Percentiles rank a stretch among this genome's conserved stretches.
These are phyloP conservation scores for Wickerhamomyces subpelliculosus DNA, from an alignment of 805 yeast species.

Conservation along the genomic window DNA sequence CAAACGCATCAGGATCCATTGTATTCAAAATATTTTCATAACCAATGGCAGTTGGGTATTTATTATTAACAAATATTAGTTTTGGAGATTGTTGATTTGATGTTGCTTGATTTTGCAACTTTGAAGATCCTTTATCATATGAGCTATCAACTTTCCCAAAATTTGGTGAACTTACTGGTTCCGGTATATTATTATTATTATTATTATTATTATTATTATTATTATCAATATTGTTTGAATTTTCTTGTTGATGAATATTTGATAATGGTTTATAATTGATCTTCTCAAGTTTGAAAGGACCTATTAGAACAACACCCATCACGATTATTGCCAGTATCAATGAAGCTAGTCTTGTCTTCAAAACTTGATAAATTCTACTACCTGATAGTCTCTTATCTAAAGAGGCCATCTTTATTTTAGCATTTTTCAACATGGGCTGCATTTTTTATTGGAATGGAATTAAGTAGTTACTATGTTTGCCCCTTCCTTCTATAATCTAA, in stretches of 20 bases:
- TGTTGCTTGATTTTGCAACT: background rate
- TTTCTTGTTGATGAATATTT: too few species aligned
- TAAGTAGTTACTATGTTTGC: too few species aligned
- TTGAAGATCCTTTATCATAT: background rate
- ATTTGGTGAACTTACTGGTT: too few species aligned
- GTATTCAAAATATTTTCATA: slow-evolving; percentile 11
- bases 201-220: too few species aligned
- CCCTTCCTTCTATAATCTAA: too few species aligned
- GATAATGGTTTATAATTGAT: background rate
- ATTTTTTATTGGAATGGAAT: background rate
- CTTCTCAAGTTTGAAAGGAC: background rate
- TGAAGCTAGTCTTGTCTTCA: background rate
- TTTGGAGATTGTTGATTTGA: slow-evolving; percentile 1
- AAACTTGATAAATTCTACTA: background rate
- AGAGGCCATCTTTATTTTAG: background rate
- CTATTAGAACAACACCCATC: background rate
- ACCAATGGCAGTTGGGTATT: slow-evolving; percentile 16
- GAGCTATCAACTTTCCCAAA: background rate
- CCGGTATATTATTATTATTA: too few species aligned
- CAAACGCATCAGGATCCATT: slow-evolving; percentile 11
- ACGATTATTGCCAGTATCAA: background rate
- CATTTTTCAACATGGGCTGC: background rate
- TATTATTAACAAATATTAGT: slow-evolving; percentile 15
- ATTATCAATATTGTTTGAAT: too few species aligned
- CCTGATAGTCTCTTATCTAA: background rate